Evolutionary conservation across 2,329 filamentous ascomycete species (phyloP).

Genomic region (Apiospora malaysiana): DNA sequence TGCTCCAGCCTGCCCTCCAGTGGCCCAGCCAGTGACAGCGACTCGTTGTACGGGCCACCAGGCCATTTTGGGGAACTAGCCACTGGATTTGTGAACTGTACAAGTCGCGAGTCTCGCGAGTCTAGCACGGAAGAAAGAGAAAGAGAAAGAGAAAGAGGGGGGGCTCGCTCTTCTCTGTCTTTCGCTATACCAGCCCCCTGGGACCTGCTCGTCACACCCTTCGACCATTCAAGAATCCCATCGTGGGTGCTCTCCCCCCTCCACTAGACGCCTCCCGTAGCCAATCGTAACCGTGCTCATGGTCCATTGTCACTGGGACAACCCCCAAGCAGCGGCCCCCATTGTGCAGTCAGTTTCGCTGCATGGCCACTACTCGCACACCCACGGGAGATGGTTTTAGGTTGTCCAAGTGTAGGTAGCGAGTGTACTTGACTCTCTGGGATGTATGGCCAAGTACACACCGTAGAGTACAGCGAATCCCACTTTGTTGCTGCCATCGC

Average conservation of each 20-base stretch:
- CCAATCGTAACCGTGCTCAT: not conserved
- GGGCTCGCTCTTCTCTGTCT: not conserved
- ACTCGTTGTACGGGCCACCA: slow-evolving; percentile 19
- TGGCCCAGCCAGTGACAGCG: slow-evolving; percentile 17
- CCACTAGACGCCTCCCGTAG: not conserved
- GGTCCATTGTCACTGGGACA: slow-evolving; percentile 6
- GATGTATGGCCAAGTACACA: slow-evolving; percentile 13
- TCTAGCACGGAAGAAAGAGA: slow-evolving; percentile 10
- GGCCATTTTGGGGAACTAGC: slow-evolving; percentile 16
- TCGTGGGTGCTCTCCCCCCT: not conserved
- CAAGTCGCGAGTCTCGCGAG: slow-evolving; percentile 9
- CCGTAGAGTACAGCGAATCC: slow-evolving; percentile 18
- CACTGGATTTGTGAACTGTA: slow-evolving; percentile 18
- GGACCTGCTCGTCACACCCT: not conserved
- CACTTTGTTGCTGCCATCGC: slow-evolving; percentile 21
- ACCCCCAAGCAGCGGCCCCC: slow-evolving; percentile 13
- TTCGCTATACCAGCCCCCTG: slow-evolving; percentile 15
- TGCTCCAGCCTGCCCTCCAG: not conserved
- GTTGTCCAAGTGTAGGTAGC: slow-evolving; percentile 3
- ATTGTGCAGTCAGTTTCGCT: not conserved
- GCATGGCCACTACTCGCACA: slow-evolving; percentile 7
- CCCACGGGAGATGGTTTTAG: slow-evolving; percentile 14
- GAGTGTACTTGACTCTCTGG: slow-evolving; percentile 12
- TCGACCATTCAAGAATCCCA: not conserved
- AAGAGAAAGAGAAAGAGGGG: not conserved